Conservation (phyloP, 495 filamentous ascomycete genomes). For the Penicillium psychrofluorescens region DNA sequence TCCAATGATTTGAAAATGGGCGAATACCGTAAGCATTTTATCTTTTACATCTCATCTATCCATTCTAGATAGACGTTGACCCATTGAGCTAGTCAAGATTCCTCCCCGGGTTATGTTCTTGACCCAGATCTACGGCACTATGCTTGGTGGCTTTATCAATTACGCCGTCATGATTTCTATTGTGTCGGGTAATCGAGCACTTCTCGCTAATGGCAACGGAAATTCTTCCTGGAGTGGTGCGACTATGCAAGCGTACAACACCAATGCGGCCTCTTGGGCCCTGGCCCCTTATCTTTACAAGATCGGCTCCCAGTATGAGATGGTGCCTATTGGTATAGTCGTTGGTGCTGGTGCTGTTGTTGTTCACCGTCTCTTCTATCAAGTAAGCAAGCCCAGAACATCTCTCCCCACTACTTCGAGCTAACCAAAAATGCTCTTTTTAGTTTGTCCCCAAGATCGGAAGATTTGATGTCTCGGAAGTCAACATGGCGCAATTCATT, state of each 20-base stretch:
- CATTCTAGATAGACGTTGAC: neutral
- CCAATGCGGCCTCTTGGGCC: constrained; percentile 38
- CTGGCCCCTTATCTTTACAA: constrained; percentile 34
- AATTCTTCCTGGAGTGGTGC: constrained; percentile 42
- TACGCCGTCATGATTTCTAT: constrained; percentile 44
- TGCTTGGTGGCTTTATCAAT: constrained; percentile 42
- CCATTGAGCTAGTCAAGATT: constrained; percentile 27
- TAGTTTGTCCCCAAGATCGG: constrained; percentile 28
- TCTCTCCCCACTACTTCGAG: neutral
- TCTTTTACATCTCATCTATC: neutral
- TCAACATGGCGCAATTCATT: constrained; percentile 38
- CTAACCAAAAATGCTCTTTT: neutral
- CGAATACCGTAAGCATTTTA: constrained; percentile 22
- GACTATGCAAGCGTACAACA: constrained; percentile 32
- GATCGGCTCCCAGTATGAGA: constrained; percentile 19
- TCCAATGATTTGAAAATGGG: constrained; percentile 32
- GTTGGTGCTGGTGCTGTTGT: constrained; percentile 33
- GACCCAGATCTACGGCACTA: constrained; percentile 35
- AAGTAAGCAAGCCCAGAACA: constrained; percentile 15
- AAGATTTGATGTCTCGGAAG: constrained; percentile 16
- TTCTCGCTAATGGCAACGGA: constrained; percentile 32
- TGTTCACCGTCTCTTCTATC: constrained; percentile 31
- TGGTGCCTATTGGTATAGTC: constrained; percentile 40
- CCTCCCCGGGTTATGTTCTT: constrained; percentile 37
- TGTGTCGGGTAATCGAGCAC: constrained; percentile 22